Base-by-base conservation (phyloP, 805 yeast species). In the Saturnispora mendoncae region DNA sequence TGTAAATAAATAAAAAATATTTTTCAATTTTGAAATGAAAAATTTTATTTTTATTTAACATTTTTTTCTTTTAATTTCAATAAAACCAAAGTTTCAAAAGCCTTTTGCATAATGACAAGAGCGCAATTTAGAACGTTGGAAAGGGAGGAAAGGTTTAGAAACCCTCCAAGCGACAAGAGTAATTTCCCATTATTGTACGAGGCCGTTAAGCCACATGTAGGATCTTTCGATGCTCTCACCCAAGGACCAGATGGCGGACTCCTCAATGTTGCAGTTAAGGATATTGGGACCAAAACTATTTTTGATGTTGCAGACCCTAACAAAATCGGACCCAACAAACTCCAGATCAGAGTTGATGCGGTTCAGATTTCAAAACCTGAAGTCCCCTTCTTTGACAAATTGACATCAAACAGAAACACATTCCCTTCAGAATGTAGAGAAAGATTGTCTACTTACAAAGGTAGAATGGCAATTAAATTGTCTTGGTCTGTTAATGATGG, bases 171-270 rank as follows among this genome's bases (percentile, higher is more conserved):
- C 64, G 95, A 84, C 55, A 74, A 82, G 58, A 71, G 85, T 24
- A 84, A 84, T 6, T 90, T 67, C 54, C 95, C 96, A 13, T 64
- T 87, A 31, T 71, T 92, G 28, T 74, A 74, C 44, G 95, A 86
- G 48, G 97, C 98, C 13, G 92, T 92, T 31, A 77, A 78, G 43
- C 98, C 98, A 4, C 98, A 92, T 60, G 75, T 92, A 42, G 97
- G 95, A 7, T 90, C 97, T 2, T 92, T 92, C 71, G 83, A 92
- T 69, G 97, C 97, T 4, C 69, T 92, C 43, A 84, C 95, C 19
- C 94, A 84, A 44, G 95, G 95, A 33, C 77, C 84, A 19, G 78
- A 70, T 33, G 94, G 90, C 36, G 96, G 96, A 5, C 62, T 92
- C 20, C 68, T 92, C 46, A 86, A 88, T 59, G 66, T 81, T 39